phyloP scores from a whole-genome alignment of 768 basidiomycete species.

The Suillus spraguei region DNA sequence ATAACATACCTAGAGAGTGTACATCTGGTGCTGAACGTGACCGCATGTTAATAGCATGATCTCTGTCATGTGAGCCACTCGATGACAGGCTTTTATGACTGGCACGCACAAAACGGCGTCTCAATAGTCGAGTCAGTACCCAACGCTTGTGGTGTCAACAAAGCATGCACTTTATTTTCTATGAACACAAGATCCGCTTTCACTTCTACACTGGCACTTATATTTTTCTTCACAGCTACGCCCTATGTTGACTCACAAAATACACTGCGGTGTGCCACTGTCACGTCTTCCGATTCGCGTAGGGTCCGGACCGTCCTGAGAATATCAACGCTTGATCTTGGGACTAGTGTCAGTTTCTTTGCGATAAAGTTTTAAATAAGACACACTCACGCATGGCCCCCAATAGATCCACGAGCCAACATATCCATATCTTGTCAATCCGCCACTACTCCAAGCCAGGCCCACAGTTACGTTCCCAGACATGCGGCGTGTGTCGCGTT shows the following conservation, averaged over 20 bases:
- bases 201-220: slow-evolving; percentile 2
- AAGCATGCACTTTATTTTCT: too few relatives aligned
- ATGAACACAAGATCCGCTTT: background rate
- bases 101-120: slow-evolving; percentile 1
- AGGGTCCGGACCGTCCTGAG: background rate
- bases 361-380: background rate
- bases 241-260: background rate
- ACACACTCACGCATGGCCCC: background rate
- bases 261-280: too few relatives aligned
- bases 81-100: background rate
- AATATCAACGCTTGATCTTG: background rate
- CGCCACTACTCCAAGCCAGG: background rate
- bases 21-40: background rate
- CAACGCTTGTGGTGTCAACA: too few relatives aligned
- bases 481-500: background rate
- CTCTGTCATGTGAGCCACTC: background rate
- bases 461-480: background rate
- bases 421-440: background rate
- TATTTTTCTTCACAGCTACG: slow-evolving; percentile 3
- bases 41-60: background rate
- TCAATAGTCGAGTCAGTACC: background rate
- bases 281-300: background rate
- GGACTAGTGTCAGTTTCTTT: background rate
- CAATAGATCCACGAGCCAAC: background rate
- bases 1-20: background rate